Base-by-base conservation (phyloP, 768 basidiomycete species). In the Mycena crocata region DNA sequence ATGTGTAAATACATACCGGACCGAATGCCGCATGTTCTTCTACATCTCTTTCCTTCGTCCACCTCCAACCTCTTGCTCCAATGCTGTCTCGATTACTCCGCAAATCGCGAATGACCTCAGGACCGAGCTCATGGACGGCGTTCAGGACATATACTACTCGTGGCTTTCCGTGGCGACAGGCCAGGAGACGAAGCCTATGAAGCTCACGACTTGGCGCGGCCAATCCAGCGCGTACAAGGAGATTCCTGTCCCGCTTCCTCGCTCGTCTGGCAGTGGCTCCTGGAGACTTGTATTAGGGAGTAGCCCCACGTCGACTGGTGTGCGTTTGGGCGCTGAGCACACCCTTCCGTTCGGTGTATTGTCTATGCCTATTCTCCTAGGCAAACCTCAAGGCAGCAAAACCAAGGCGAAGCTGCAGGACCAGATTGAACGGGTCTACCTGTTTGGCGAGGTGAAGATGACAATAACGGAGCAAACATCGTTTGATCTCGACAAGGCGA, bases 401-500 rank as follows among this genome's bases (percentile, higher is more conserved):
- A 52, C 46, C 50, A 70, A 72, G 30, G 66, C 68, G 3, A 75
- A 75, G 50, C 93, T 93, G 74, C 93, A 94, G 75, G 91, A 92
- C 64, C 82, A 83, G 74, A 88, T 94, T 49, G 85, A 85, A 71
- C 79, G 92, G 56, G 73, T 85, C 2, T 92, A 90, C 74, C 76
- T 40, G 65, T 73, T 46, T 64, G 50, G 31, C 57, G 60, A 56
- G 68, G 63, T 59, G 64, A 76, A 55, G 63, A 71, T 96, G 65
- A 81, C 75, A 34, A 81, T 98, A 26, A 82, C 79, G 21, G 96
- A 98, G 73, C 91, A 93, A 73, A 95, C 93, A 0, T 93, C 93
- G 2, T 97, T 94, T 75, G 96, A 96, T 74, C 83, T 97, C 5
- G 96, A 98, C 83, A 97, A 98, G 88, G 96, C 94, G 68, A 74